These are phyloP conservation scores for Heimioporus retisporus DNA, from an alignment of 1,284 basidiomycete species.

Conservation along the genomic window DNA sequence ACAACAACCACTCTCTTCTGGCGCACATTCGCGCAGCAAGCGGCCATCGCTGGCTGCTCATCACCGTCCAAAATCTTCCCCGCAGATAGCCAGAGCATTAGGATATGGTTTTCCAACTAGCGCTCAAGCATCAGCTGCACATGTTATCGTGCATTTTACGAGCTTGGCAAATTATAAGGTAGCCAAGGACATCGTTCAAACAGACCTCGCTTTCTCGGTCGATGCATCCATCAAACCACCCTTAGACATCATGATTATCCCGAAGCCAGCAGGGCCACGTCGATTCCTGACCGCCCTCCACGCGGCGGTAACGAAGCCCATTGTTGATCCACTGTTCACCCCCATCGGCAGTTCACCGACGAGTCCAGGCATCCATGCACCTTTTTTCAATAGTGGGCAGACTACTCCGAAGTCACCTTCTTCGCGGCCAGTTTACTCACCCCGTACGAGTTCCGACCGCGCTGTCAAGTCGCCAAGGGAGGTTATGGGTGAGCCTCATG, in stretches of 20 bases:
- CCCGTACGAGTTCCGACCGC: constrained; percentile 69
- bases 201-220: constrained; percentile 61
- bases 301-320: constrained; percentile 85
- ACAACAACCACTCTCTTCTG: constrained; percentile 60
- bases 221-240: constrained; percentile 49
- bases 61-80: constrained; percentile 83
- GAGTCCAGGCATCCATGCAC: constrained; percentile 66
- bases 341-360: constrained; percentile 94
- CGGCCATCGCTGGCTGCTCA: constrained; percentile 78
- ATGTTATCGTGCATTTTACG: constrained; percentile 90
- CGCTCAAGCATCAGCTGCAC: constrained; percentile 45
- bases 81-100: constrained; percentile 73
- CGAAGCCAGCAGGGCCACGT: constrained; percentile 94
- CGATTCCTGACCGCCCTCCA: constrained; percentile 91
- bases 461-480: constrained; percentile 67
- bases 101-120: constrained; percentile 46
- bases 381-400: constrained; percentile 54
- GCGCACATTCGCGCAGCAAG: constrained; percentile 60
- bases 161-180: constrained; percentile 89
- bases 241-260: constrained; percentile 94
- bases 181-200: constrained; percentile 88
- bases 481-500: constrained; percentile 46
- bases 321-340: constrained; percentile 89
- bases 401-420: constrained; percentile 53
- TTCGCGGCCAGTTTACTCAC: constrained; percentile 55